These are phyloP conservation scores for Coniella lustricola DNA, from an alignment of 2,329 filamentous ascomycete genomes.

Conservation along the genomic window DNA sequence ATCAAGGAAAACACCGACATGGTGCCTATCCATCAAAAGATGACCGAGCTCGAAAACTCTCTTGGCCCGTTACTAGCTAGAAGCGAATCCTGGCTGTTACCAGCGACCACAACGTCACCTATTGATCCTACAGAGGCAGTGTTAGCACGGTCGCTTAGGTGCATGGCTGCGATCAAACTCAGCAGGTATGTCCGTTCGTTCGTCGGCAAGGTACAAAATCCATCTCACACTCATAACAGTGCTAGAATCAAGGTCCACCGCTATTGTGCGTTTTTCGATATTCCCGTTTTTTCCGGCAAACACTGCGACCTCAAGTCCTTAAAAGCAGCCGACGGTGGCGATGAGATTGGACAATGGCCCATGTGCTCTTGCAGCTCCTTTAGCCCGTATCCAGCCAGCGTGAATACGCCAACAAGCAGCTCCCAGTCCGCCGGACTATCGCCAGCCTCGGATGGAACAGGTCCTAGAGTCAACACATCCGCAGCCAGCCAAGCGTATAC, in stretches of 20 bases:
- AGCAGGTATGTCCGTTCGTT: constrained; percentile 33
- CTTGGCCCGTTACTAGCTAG: constrained; percentile 31
- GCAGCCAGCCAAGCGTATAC: not conserved
- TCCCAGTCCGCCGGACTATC: not conserved
- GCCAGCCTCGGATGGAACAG: constrained; percentile 5
- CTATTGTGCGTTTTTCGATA: constrained; percentile 43
- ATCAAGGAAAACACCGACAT: constrained; percentile 32
- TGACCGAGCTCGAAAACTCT: constrained; percentile 33
- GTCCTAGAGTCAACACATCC: not conserved
- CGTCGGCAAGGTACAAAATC: not conserved
- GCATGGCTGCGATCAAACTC: constrained; percentile 42
- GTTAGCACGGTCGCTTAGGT: constrained; percentile 36
- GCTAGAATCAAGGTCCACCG: constrained; percentile 45
- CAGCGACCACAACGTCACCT: constrained; percentile 27
- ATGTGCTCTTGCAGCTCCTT: constrained; percentile 29
- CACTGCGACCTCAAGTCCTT: constrained; percentile 39
- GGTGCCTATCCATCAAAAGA: constrained; percentile 32
- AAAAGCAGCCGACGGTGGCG: constrained; percentile 21
- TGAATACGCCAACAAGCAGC: not conserved
- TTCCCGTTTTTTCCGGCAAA: constrained; percentile 40
- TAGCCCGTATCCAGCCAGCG: constrained; percentile 23
- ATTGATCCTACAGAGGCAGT: constrained; percentile 33
- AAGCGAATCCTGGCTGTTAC: constrained; percentile 29
- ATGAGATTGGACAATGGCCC: constrained; percentile 27
- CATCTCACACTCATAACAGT: constrained; percentile 23